Evolutionary conservation across 139 green algal species (phyloP).

Genomic region (Desmodesmus armatus): DNA sequence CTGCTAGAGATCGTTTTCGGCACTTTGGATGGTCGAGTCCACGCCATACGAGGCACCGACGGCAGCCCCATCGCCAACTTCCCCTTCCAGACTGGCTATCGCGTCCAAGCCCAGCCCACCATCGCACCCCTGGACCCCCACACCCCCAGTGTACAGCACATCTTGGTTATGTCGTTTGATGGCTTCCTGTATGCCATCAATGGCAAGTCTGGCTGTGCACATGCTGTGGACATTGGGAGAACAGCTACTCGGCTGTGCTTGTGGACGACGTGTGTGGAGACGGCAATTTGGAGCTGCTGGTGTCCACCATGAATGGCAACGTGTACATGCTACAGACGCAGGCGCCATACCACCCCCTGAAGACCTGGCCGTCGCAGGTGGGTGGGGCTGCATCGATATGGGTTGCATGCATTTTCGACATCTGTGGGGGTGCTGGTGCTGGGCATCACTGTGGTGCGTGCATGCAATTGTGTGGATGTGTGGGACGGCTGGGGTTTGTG

Average conservation of each 20-base stretch:
- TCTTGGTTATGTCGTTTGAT: slow-evolving; percentile 92
- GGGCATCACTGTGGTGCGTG: no score
- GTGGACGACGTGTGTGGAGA: slow-evolving; percentile 92
- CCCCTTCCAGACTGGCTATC: slow-evolving; percentile 82
- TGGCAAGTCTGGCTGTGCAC: slow-evolving; percentile 82
- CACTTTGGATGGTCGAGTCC: slow-evolving; percentile 79
- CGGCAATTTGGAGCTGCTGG: slow-evolving; percentile 87
- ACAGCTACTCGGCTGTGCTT: slow-evolving; percentile 87
- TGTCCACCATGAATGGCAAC: slow-evolving; percentile 96
- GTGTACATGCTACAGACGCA: slow-evolving; percentile 81
- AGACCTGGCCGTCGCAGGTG: slow-evolving; percentile 40
- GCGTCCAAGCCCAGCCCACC: slow-evolving; percentile 62
- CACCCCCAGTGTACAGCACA: slow-evolving; percentile 65
- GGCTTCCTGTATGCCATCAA: slow-evolving; percentile 94
- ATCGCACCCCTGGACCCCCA: slow-evolving; percentile 47
- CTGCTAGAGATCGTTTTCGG: slow-evolving; percentile 86
- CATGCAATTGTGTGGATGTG: no score
- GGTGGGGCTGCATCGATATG: not conserved
- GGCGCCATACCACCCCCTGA: slow-evolving; percentile 14
- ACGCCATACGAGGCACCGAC: slow-evolving; percentile 78
- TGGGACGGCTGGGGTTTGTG: no score
- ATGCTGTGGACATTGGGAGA: slow-evolving; percentile 95
- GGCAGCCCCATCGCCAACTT: slow-evolving; percentile 75
- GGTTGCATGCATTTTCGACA: no score
- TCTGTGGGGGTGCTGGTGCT: no score